These are phyloP conservation scores for Kwoniella bestiolae DNA, from an alignment of 768 basidiomycete genomes.

Conservation along the genomic window DNA sequence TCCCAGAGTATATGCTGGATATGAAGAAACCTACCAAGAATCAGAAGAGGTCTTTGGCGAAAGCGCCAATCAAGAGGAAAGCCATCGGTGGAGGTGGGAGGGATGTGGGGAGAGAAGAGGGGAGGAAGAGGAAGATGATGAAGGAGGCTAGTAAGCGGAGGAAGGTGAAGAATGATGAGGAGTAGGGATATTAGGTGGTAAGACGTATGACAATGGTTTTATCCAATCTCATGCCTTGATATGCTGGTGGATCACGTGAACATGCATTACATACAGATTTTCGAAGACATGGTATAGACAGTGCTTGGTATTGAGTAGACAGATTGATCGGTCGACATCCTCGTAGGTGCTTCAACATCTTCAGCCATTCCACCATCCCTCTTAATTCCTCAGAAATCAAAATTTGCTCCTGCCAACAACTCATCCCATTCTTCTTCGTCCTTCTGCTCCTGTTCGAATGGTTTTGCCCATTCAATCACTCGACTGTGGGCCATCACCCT, in stretches of 20 bases:
- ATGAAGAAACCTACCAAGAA: slow-evolving; percentile 91
- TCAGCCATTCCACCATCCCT: neutral
- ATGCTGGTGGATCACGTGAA: neutral
- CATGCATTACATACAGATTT: neutral
- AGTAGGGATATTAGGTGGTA: neutral
- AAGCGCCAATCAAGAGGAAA: slow-evolving; percentile 65
- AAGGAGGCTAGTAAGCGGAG: slow-evolving; percentile 35
- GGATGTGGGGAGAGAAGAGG: slow-evolving; percentile 49
- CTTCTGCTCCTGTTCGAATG: slow-evolving; percentile 35
- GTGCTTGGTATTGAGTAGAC: neutral
- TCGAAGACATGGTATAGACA: slow-evolving; percentile 4
- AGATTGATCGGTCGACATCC: neutral
- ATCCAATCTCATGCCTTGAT: no score
- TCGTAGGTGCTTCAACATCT: neutral
- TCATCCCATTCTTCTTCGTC: slow-evolving; percentile 42
- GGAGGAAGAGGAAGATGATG: slow-evolving; percentile 47
- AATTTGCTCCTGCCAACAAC: slow-evolving; percentile 22
- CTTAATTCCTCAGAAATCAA: slow-evolving; percentile 15
- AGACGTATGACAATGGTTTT: no score
- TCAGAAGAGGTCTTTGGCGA: slow-evolving; percentile 82
- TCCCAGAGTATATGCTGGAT: slow-evolving; percentile 93
- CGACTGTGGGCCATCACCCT: slow-evolving; percentile 45
- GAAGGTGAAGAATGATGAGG: slow-evolving; percentile 1
- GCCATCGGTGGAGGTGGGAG: slow-evolving; percentile 67
- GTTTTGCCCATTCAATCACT: slow-evolving; percentile 43